Base-by-base conservation (phyloP, 164 flowering plant species). In the Aristolochia fimbriata region DNA sequence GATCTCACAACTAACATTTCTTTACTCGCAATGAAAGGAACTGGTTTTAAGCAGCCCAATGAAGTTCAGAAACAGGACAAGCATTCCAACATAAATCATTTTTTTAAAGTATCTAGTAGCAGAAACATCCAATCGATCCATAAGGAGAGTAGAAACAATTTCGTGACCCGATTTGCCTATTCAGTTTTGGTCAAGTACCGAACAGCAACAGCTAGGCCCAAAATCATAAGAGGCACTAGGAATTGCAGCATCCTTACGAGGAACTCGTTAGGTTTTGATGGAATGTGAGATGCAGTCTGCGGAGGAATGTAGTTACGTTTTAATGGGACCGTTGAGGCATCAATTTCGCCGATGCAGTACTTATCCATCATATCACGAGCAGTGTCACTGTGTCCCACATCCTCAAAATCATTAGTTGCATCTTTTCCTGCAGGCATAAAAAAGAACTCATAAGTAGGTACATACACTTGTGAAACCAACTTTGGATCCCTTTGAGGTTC, bases 331-430 rank as follows among this genome's bases (percentile, higher is more conserved):
- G 88, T 81, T 25, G 89, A 63, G 23, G 70, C 24, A 73, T 92
- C 98, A 54, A 92, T 76, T 56, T 82, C 79, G 0, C 98, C 98
- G 54, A 92, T 80, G 67, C 58, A 83, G 64, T 86, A 92, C 49
- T 83, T 67, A 8, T 78, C 77, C 93, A 92, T 74, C 88, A 79
- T 71, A 0, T 92, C 91, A 63, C 85, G 76, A 0, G 98, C 96
- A 46, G 76, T 52, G 57, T 85, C 83, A 49, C 93, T 87, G 79
- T 92, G 98, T 0, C 98, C 98, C 37, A 85, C 87, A 78, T 87
- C 96, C 71, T 87, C 96, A 66, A 86, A 92, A 70, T 92, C 96
- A 69, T 75, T 75, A 10, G 91, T 83, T 59, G 96, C 98, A 76
- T 92, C 98, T 73, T 87, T 92, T 47, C 91, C 98, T 88, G 75